A percentile compares a stretch with the other conserved stretches of the same genome.
phyloP scores from a whole-genome alignment of 345 rosid species.

The Eucalyptus pumila region DNA sequence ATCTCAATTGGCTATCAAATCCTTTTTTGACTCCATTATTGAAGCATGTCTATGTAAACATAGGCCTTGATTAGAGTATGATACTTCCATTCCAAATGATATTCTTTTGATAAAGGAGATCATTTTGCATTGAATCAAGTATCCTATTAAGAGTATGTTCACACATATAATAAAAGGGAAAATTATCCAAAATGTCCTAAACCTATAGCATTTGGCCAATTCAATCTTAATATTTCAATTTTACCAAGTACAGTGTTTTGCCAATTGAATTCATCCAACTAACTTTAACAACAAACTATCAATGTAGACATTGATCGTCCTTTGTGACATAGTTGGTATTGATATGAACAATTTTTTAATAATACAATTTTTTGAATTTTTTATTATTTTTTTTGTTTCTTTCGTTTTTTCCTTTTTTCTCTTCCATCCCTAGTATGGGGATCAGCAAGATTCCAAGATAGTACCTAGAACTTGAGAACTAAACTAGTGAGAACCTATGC shows the following conservation, averaged over 20 bases:
- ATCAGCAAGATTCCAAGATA: no score
- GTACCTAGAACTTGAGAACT: no score
- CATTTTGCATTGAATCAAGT: neutral
- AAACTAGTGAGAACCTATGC: no score
- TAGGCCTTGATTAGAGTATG: neutral
- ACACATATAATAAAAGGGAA: neutral
- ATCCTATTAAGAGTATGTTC: neutral
- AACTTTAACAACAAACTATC: no score
- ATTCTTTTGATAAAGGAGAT: neutral
- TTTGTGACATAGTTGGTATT: fast-evolving
- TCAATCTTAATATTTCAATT: neutral
- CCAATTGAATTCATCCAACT: no score
- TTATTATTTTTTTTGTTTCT: no score
- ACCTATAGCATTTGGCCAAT: no score
- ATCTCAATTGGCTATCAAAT: neutral
- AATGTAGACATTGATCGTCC: fast-evolving
- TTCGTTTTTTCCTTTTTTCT: no score
- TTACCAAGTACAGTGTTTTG: fast-evolving
- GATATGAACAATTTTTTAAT: no score
- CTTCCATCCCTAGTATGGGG: no score
- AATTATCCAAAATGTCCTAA: neutral
- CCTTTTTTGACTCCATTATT: neutral
- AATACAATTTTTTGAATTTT: no score
- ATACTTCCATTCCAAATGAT: neutral
- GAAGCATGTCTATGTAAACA: neutral